Evolutionary conservation across 176 grass and related monocot genomes (phyloP), one percentile per base, ranked within the genome.

Genomic region (Tuctoria greenei): DNA sequence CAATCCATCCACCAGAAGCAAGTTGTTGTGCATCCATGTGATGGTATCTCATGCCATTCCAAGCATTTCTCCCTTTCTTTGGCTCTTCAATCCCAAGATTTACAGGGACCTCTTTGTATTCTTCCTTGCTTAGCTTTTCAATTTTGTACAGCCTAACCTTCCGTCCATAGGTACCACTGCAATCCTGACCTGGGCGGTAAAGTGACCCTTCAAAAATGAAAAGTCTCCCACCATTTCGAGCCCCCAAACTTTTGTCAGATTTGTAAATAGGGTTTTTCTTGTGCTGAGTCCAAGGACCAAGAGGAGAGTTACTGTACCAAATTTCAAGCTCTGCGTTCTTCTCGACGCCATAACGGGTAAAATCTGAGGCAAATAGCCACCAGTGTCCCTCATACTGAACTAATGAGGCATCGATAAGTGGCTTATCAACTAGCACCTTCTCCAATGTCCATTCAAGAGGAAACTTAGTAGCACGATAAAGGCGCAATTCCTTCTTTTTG

Each of bases 241-340:
- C 95, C 69, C 91, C 95, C 75, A 99, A 76, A 83, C 95, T 92
- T 93, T 90, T 95, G 75, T 99, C 89, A 36, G 79, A 51, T 84
- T 77, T 95, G 81, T 99, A 95, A 45, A 99, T 99, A 64, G 95
- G 95, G 58, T 95, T 99, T 88, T 82, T 56, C 73, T 64, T 89
- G 89, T 99, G 95, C 63, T 99, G 89, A 35, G 71, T 91, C 91
- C 91, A 99, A 72, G 91, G 95, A 65, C 95, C 95, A 81, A 99
- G 82, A 67, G 89, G 91, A 26, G 95, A 92, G 36, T 56, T 79
- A 66, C 91, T 92, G 85, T 99, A 88, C 91, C 91, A 99, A 68
- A 99, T 99, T 83, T 99, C 95, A 81, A 99, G 91, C 73, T 99
- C 95, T 37, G 95, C 95, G 24, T 99, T 99, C 83, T 99, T 99